Base-by-base conservation (phyloP, 257 asterid species). In the Lantana camara region DNA sequence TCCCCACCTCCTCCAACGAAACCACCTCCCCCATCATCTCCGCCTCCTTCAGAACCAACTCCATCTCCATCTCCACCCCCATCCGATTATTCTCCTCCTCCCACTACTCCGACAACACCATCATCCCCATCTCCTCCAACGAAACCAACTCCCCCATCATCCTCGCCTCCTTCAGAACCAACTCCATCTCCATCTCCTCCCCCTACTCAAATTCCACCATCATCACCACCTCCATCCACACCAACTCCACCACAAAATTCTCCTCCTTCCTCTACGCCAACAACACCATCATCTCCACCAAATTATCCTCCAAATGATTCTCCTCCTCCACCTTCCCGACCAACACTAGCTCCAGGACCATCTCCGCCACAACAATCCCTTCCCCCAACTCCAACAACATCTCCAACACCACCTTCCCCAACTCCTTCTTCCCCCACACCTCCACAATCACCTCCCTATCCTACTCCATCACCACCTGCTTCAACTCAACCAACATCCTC, bases 261-360 rank as follows among this genome's bases (percentile, higher is more conserved):
- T n/a, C 23, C 69, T 2, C 23, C 75, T 7, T 24, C 77, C 35
- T 30, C 10, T 2, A 12, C 68, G 0, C 51, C 55, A 4, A 40
- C 66, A 2, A 52, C 75, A 9, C 51, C 78, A 1, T 19, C 47
- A 11, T 1, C 64, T 19, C 23, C 69, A 2, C 23, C 75, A n/a
- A n/a, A n/a, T n/a, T n/a, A n/a, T 7, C 34, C 77, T 0, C 22
- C 64, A 8, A 17, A 24, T 0, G 16, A 75, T 5, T 12, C 22
- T 7, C 57, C 70, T 4, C 21, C 74, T 0, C 41, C 42, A 1
- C 5, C 67, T 22, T 50, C 72, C 0, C 27, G 65, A 0, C 10
- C 66, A 9, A 17, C 64, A 5, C 22, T 57, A 9, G 12, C 66
- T 5, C 61, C 70, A 15, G 9, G 61, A 0, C 41, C 60, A 23